These are phyloP conservation scores for Acorus calamus DNA, from an alignment of 106 monocot genomes.

Conservation along the genomic window DNA sequence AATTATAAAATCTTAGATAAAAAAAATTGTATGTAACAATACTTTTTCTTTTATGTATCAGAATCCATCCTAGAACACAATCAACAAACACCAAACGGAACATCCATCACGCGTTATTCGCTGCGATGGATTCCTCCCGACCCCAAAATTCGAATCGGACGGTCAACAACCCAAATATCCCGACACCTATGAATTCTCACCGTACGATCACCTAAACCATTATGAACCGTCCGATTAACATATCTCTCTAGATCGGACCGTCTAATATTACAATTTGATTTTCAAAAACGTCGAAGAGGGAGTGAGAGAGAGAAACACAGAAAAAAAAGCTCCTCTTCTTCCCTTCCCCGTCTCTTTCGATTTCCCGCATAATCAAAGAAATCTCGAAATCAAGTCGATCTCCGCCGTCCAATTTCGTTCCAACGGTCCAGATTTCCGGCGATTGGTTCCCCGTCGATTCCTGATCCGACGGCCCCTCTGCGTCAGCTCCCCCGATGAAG, in stretches of 20 bases:
- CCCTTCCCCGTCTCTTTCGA: not conserved
- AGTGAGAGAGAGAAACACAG: slow-evolving; percentile 11
- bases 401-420: not conserved
- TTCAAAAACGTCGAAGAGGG: slow-evolving; percentile 40
- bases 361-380: not conserved
- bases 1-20: too few species aligned
- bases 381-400: not conserved
- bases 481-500: not conserved
- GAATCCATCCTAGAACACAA: too few species aligned
- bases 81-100: too few species aligned
- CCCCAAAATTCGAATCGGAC: too few species aligned
- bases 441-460: not conserved
- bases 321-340: not conserved
- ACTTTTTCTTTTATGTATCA: too few species aligned
- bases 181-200: slow-evolving; percentile 18
- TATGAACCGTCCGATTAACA: slow-evolving; percentile 12
- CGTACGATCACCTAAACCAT: slow-evolving; percentile 8
- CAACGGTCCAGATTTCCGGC: not conserved
- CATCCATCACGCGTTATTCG: too few species aligned
- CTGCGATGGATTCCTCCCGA: too few species aligned
- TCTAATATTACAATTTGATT: slow-evolving; percentile 45
- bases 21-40: too few species aligned
- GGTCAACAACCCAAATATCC: not conserved
- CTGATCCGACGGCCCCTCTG: not conserved
- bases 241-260: slow-evolving; percentile 1